Percentiles rank a stretch among this genome's conserved stretches.
phyloP scores from a whole-genome alignment of 495 filamentous ascomycete species.

The Penicillium pancosmium region DNA sequence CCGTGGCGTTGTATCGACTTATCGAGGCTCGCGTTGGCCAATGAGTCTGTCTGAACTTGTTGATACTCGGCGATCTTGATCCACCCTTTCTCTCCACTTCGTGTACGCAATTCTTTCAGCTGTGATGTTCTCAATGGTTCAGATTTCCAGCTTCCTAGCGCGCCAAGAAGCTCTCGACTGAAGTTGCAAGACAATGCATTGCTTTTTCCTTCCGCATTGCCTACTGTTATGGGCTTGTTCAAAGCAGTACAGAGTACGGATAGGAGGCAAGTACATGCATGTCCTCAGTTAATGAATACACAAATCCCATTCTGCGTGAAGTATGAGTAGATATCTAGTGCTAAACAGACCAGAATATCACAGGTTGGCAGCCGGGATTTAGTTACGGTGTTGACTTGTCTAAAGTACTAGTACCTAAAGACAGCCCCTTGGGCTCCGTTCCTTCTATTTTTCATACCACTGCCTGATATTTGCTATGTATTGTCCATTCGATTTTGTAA shows the following conservation, averaged over 20 bases:
- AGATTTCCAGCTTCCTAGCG: background rate
- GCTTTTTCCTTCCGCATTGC: background rate
- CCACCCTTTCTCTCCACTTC: background rate
- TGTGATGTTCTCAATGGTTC: background rate
- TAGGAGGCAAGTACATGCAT: no score
- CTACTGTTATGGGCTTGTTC: background rate
- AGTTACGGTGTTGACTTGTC: background rate
- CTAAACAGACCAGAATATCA: background rate
- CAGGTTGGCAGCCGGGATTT: background rate
- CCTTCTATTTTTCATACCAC: no score
- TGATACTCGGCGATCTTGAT: conserved; percentile 4
- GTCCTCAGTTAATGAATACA: background rate
- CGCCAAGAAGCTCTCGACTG: background rate
- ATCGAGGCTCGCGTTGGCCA: conserved; percentile 8
- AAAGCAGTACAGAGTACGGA: background rate
- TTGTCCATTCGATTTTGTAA: background rate
- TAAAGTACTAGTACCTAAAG: no score
- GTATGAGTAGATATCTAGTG: background rate
- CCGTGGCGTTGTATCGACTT: conserved; percentile 7
- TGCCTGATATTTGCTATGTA: no score
- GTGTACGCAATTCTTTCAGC: background rate
- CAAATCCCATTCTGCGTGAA: background rate
- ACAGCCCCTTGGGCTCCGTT: no score
- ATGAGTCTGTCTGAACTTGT: conserved; percentile 1
- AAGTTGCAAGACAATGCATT: background rate